These are phyloP conservation scores for Malania oleifera DNA, from an alignment of 164 flowering plant species.

Conservation along the genomic window DNA sequence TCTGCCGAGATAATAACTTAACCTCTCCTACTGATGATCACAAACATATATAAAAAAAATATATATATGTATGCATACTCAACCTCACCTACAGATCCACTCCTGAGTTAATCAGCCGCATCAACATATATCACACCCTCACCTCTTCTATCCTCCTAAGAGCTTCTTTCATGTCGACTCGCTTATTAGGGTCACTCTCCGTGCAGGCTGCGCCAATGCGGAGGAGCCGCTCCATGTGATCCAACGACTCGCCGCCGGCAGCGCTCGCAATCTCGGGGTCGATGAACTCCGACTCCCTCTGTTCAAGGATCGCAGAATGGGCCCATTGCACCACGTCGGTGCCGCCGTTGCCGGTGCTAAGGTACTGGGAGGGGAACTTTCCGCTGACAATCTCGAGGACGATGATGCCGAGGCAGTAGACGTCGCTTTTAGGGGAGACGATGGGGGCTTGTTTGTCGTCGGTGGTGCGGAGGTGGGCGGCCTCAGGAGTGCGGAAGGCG, in stretches of 20 bases:
- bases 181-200: constrained; percentile 33
- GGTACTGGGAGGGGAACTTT: constrained; percentile 83
- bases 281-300: constrained; percentile 42
- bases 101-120: too few relatives aligned
- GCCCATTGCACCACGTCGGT: constrained; percentile 84
- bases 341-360: constrained; percentile 69
- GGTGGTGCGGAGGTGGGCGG: constrained; percentile 32
- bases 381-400: constrained; percentile 80
- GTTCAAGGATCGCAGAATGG: constrained; percentile 34
- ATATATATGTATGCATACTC: too few relatives aligned
- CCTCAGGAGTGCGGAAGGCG: constrained; percentile 69
- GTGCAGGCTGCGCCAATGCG: constrained; percentile 59
- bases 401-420: constrained; percentile 75
- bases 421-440: constrained; percentile 65
- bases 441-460: too few relatives aligned
- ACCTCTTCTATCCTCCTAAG: constrained; percentile 59
- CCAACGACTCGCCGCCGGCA: constrained; percentile 13
- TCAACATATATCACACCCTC: too few relatives aligned
- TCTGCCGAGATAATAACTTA: too few relatives aligned
- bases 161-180: constrained; percentile 57
- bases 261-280: constrained; percentile 61
- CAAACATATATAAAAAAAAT: too few relatives aligned
- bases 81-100: too few relatives aligned
- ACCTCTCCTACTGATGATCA: too few relatives aligned
- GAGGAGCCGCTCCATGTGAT: constrained; percentile 47